Percentiles rank a stretch among this genome's conserved stretches.
These are phyloP conservation scores for Blastocystis hominis DNA, from an alignment of 352 stramenopile species.

Conservation along the genomic window DNA sequence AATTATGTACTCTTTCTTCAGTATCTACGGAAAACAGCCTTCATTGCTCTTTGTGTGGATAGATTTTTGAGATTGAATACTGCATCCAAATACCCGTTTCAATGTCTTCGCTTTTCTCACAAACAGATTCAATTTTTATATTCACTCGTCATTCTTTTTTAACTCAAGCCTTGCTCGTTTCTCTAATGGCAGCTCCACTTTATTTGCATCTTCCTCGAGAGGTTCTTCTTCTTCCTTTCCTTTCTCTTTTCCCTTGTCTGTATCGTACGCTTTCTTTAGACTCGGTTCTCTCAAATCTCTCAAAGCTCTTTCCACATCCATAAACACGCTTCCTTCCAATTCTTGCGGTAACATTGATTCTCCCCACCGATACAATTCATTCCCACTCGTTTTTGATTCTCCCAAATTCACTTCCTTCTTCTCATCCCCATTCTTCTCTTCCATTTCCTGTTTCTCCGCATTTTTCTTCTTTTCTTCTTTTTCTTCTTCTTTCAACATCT, in stretches of 20 bases:
- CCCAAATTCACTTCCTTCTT: too few relatives aligned
- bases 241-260: neutral
- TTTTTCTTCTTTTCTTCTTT: too few relatives aligned
- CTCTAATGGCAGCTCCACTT: slow-evolving; percentile 5
- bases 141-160: neutral
- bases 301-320: neutral
- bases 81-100: neutral
- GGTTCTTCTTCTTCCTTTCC: neutral
- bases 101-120: neutral
- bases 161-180: neutral
- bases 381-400: neutral
- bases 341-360: neutral
- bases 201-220: neutral
- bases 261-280: neutral
- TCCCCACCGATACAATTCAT: neutral
- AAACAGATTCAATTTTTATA: neutral
- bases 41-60: slow-evolving; percentile 6
- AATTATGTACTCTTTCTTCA: neutral
- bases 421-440: too few relatives aligned
- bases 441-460: too few relatives aligned
- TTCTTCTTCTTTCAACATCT: too few relatives aligned
- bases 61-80: neutral
- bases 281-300: neutral
- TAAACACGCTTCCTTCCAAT: neutral
- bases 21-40: neutral